Evolutionary conservation across 176 grass and related monocot genomes (phyloP), one percentile per base, ranked within the genome.

Genomic region (Phoenix dactylifera): DNA sequence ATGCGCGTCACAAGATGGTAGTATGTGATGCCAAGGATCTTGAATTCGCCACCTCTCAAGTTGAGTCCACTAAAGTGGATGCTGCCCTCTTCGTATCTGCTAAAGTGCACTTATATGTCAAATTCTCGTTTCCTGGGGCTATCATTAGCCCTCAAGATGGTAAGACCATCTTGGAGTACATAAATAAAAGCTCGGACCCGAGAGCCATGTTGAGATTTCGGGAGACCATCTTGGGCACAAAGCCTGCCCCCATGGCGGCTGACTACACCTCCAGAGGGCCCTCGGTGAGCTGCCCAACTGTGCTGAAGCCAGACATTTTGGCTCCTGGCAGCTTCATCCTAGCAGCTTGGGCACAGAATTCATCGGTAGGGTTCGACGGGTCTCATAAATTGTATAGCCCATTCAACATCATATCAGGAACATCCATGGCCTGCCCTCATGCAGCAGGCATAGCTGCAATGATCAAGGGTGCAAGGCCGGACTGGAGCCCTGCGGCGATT

Each of bases 401-500:
- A 16, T 89, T 81, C 58, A 0, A 9, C 9, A 51, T 89, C 3
- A 18, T 5, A 4, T 89, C 78, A 6, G 89, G 89, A 48, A 85
- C 89, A 55, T 95, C 85, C 0, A 85, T 89, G 79, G 61, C 89
- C 0, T 85, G 85, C 77, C 85, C 89, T 14, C 89, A 95, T 70
- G 82, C 71, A 19, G 62, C 61, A 6, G 85, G 85, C 25, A 65
- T 95, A 24, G 73, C 82, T 1, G 89, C 89, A 0, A 65, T 95
- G 68, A 65, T 95, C 51, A 82, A 65, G 0, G 79, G 75, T 0
- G 72, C 19, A 29, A 68, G 73, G 49, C 78, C 60, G 0, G 52
- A 54, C 19, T 89, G 81, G 89, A 95, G 74, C 53, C 84, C 89
- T 0, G 75, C 85, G 20, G 86, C 86, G 73, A 85, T 89, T 56